phyloP scores from a whole-genome alignment of 2,329 filamentous ascomycete genomes.

The Apiospora malaysiana region DNA sequence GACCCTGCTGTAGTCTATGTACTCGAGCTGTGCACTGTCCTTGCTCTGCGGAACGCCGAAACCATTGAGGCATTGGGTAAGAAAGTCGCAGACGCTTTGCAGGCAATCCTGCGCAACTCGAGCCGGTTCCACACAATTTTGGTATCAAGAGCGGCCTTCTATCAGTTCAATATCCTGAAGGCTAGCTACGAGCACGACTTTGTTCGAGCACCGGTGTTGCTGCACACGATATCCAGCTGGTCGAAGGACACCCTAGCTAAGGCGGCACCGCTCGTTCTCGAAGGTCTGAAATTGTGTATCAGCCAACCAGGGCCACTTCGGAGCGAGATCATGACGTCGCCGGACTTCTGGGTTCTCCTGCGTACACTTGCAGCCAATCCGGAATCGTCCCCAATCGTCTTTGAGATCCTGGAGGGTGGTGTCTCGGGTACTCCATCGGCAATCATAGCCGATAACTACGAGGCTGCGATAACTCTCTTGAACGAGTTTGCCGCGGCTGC shows the following conservation, averaged over 20 bases:
- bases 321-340: slow-evolving; percentile 93
- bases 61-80: slow-evolving; percentile 78
- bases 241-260: slow-evolving; percentile 78
- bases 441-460: slow-evolving; percentile 95
- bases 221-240: slow-evolving; percentile 90
- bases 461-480: slow-evolving; percentile 80
- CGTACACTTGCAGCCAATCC: slow-evolving; percentile 73
- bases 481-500: slow-evolving; percentile 90
- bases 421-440: slow-evolving; percentile 77
- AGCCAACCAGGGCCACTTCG: slow-evolving; percentile 77
- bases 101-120: slow-evolving; percentile 80
- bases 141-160: slow-evolving; percentile 83
- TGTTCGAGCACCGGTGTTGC: slow-evolving; percentile 86
- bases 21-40: slow-evolving; percentile 85
- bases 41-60: slow-evolving; percentile 77
- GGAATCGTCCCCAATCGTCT: slow-evolving; percentile 78
- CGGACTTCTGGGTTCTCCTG: slow-evolving; percentile 95
- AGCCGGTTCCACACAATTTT: slow-evolving; percentile 81
- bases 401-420: slow-evolving; percentile 83
- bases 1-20: slow-evolving; percentile 88
- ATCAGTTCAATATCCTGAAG: slow-evolving; percentile 81
- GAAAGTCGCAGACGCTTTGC: slow-evolving; percentile 78
- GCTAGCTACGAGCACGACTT: slow-evolving; percentile 91
- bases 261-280: slow-evolving; percentile 76
- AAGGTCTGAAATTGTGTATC: slow-evolving; percentile 81